These are phyloP conservation scores for Tolypocladium paradoxum DNA, from an alignment of 2,329 filamentous ascomycete genomes.

Conservation along the genomic window DNA sequence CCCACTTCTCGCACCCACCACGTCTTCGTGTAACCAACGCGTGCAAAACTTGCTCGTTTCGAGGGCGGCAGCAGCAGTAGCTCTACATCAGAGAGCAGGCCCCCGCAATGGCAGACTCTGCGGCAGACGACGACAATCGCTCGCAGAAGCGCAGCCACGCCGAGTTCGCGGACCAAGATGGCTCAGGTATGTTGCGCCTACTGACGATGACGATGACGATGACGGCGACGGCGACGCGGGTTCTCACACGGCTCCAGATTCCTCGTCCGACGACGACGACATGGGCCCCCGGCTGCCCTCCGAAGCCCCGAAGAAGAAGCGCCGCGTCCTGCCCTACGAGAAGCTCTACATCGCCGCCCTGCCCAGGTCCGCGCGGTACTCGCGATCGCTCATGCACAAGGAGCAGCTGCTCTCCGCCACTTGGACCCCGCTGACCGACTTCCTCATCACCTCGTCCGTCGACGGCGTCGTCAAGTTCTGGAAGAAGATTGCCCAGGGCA, in stretches of 20 bases:
- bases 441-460: conserved; percentile 84
- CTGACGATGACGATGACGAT: background rate
- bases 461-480: conserved; percentile 99
- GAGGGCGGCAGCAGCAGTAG: background rate
- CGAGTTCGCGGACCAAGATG: conserved; percentile 39
- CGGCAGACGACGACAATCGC: conserved; percentile 20
- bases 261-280: conserved; percentile 80
- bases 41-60: background rate
- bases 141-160: conserved; percentile 42
- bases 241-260: conserved; percentile 29
- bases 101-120: conserved; percentile 9
- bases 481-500: conserved; percentile 85
- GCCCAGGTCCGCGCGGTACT: conserved; percentile 72
- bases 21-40: background rate
- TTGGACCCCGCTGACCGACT: conserved; percentile 84
- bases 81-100: background rate
- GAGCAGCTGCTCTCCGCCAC: conserved; percentile 84
- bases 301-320: conserved; percentile 77
- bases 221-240: too few relatives aligned
- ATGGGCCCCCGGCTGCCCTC: conserved; percentile 88
- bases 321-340: conserved; percentile 82
- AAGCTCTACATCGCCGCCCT: conserved; percentile 89
- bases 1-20: background rate
- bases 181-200: conserved; percentile 21
- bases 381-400: conserved; percentile 96